phyloP scores from a whole-genome alignment of 495 filamentous ascomycete genomes.

The Neurospora sublineolata region DNA sequence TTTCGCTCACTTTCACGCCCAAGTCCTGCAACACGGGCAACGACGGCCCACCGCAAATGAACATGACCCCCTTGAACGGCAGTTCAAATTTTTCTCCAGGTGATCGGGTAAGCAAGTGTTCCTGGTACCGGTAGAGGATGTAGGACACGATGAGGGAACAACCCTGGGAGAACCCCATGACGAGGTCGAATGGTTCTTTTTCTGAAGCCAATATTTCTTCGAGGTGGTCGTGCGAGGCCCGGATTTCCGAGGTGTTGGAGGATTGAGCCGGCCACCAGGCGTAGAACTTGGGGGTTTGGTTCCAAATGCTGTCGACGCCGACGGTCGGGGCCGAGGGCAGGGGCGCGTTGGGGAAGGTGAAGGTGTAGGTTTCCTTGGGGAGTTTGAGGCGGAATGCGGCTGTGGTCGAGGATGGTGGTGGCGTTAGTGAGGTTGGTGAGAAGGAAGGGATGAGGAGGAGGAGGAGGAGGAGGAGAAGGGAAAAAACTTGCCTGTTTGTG shows the following conservation, averaged over 20 bases:
- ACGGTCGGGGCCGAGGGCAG: constrained; percentile 33
- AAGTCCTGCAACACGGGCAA: constrained; percentile 38
- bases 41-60: constrained; percentile 43
- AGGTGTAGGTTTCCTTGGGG: constrained; percentile 19
- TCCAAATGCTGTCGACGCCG: constrained; percentile 42
- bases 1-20: constrained; percentile 35
- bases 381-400: constrained; percentile 23
- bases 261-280: constrained; percentile 33
- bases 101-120: constrained; percentile 11
- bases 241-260: constrained; percentile 20
- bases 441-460: not conserved
- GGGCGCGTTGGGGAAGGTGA: constrained; percentile 48
- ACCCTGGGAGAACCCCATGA: constrained; percentile 51
- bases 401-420: constrained; percentile 1
- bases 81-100: constrained; percentile 6
- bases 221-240: constrained; percentile 31
- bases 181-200: constrained; percentile 49
- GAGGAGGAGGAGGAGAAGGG: not conserved
- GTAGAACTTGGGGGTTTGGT: constrained; percentile 30
- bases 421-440: not conserved
- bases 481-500: constrained; percentile 41
- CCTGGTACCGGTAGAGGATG: constrained; percentile 29
- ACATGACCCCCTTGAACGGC: constrained; percentile 49
- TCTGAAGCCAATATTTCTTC: constrained; percentile 3
- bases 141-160: constrained; percentile 39